phyloP scores from a whole-genome alignment of 495 filamentous ascomycete genomes.

The Penicillium paradoxum region DNA sequence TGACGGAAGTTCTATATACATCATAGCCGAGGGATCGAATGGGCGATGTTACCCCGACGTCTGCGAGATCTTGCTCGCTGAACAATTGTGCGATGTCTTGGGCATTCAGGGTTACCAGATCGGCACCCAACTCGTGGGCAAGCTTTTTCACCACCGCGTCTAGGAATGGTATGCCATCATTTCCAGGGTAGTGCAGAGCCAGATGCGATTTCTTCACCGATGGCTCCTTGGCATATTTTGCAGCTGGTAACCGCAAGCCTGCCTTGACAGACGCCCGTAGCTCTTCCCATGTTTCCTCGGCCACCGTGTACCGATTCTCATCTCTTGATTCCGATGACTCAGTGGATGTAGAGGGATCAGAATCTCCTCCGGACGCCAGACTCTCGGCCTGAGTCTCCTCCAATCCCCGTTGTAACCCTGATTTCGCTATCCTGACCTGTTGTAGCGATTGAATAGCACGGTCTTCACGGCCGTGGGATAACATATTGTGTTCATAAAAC shows the following conservation, averaged over 20 bases:
- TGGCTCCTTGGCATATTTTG: conserved; percentile 42
- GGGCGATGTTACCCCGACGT: conserved; percentile 31
- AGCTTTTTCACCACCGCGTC: conserved; percentile 54
- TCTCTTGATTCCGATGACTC: conserved; percentile 8
- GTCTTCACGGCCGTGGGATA: conserved; percentile 15
- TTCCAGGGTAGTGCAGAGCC: conserved; percentile 59
- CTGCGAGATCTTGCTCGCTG: conserved; percentile 59
- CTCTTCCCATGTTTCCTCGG: conserved; percentile 37
- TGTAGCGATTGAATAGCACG: conserved; percentile 11
- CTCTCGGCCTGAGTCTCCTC: conserved; percentile 8
- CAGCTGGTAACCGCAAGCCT: conserved; percentile 35
- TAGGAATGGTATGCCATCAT: conserved; percentile 52
- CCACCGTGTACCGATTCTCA: conserved; percentile 33
- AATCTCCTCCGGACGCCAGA: conserved; percentile 20
- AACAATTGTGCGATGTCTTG: conserved; percentile 76
- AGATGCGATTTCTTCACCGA: conserved; percentile 58
- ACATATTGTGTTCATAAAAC: conserved; percentile 36
- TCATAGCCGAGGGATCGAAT: conserved; percentile 65
- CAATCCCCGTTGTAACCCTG: conserved; percentile 16
- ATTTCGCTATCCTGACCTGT: conserved; percentile 27
- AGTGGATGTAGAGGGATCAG: conserved; percentile 14
- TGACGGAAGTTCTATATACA: conserved; percentile 36
- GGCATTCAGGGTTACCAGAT: conserved; percentile 72
- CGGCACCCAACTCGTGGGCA: conserved; percentile 58
- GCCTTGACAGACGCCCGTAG: conserved; percentile 38